These are phyloP conservation scores for Sporothrix euskadiensis DNA, from an alignment of 2,329 filamentous ascomycete species.

Conservation along the genomic window DNA sequence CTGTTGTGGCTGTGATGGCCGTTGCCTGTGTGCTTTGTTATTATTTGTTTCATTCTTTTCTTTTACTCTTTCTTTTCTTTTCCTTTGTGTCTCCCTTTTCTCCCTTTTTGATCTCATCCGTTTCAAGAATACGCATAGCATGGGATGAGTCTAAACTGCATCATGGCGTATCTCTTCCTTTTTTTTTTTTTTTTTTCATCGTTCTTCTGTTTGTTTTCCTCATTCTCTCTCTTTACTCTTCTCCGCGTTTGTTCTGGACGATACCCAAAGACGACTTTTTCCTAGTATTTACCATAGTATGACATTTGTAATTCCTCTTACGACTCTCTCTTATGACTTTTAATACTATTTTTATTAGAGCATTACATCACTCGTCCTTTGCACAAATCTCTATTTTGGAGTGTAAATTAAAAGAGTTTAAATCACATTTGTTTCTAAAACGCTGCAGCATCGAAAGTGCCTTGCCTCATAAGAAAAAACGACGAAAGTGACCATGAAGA, in stretches of 20 bases:
- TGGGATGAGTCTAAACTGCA: background rate
- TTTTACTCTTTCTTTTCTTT: background rate
- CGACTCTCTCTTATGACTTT: background rate
- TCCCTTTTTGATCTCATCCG: background rate
- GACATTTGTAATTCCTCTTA: conserved; percentile 15
- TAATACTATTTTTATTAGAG: background rate
- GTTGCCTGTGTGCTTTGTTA: background rate
- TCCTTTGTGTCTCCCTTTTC: background rate
- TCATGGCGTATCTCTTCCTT: background rate
- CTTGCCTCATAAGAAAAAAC: background rate
- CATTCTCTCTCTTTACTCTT: background rate
- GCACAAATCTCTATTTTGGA: background rate
- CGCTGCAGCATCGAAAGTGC: background rate
- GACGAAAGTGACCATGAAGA: background rate
- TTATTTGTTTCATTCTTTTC: background rate
- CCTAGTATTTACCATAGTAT: conserved; percentile 10
- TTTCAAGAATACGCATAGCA: background rate
- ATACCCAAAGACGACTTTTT: conserved; percentile 28
- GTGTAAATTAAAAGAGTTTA: background rate
- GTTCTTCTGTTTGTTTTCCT: background rate
- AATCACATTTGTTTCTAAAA: background rate
- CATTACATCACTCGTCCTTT: too few relatives aligned
- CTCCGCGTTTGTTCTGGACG: conserved; percentile 21
- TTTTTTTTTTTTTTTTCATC: background rate
- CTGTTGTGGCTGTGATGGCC: conserved; percentile 71